Percentiles rank a stretch among this genome's conserved stretches.
phyloP scores from a whole-genome alignment of 371 early-diverging fungal species.

The Coemansia sp. region DNA sequence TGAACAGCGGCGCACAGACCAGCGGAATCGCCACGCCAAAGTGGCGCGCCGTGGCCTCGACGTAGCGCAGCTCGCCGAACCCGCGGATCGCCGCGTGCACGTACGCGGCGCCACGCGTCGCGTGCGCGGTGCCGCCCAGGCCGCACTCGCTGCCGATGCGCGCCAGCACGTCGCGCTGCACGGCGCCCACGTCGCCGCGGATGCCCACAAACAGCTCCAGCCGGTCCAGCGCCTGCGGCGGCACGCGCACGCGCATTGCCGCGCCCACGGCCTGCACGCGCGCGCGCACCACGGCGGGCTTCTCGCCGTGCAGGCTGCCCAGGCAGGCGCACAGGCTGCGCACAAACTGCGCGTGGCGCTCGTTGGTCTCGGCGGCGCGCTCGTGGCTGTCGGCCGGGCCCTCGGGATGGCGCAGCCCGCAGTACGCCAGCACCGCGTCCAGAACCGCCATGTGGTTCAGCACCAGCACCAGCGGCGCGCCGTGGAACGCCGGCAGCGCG shows the following conservation, averaged over 20 bases:
- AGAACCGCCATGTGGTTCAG: constrained; percentile 45
- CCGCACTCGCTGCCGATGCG: constrained; percentile 46
- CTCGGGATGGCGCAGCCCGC: constrained; percentile 41
- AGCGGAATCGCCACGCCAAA: constrained; percentile 35
- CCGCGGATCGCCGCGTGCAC: constrained; percentile 28
- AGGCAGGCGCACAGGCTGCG: constrained; percentile 33
- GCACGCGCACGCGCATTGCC: constrained; percentile 28
- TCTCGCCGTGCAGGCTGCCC: constrained; percentile 27
- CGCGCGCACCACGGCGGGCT: constrained; percentile 29
- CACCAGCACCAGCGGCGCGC: constrained; percentile 25
- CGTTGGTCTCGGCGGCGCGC: constrained; percentile 12
- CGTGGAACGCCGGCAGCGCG: constrained; percentile 68
- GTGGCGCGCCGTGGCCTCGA: constrained; percentile 33
- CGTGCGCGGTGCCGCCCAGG: constrained; percentile 29
- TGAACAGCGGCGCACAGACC: constrained; percentile 44
- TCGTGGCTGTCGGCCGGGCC: constrained; percentile 16
- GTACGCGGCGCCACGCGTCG: constrained; percentile 35
- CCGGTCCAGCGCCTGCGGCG: constrained; percentile 33
- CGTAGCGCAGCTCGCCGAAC: constrained; percentile 47
- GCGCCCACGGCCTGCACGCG: constrained; percentile 39
- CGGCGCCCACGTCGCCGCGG: constrained; percentile 26
- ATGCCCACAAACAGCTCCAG: constrained; percentile 38
- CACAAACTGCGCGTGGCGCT: constrained; percentile 46
- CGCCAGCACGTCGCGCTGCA: constrained; percentile 43
- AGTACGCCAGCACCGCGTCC: constrained; percentile 50